phyloP scores from a whole-genome alignment of 441 rosid genomes.

The Eutrema salsugineum region DNA sequence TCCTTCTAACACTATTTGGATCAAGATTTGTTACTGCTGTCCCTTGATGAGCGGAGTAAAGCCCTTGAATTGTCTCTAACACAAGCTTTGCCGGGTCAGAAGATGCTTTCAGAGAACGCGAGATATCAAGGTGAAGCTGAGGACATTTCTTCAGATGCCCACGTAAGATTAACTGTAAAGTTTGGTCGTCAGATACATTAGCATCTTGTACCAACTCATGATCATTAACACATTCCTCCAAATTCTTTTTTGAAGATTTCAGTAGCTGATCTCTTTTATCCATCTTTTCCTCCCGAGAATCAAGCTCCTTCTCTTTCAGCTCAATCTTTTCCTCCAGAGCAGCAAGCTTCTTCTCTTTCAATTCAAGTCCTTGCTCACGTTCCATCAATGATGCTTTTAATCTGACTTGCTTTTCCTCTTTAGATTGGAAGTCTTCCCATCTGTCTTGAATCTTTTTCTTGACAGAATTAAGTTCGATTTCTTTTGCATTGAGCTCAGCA shows the following conservation, averaged over 20 bases:
- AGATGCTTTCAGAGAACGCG: conserved; percentile 20
- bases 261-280: conserved; percentile 28
- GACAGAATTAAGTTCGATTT: conserved; percentile 24
- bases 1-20: conserved; percentile 30
- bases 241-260: neutral
- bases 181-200: neutral
- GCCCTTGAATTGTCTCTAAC: conserved; percentile 31
- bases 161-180: conserved; percentile 22
- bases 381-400: conserved; percentile 28
- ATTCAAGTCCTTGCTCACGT: conserved; percentile 17
- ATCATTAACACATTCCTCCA: conserved; percentile 18
- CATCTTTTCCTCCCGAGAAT: conserved; percentile 24
- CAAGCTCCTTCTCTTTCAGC: conserved; percentile 33
- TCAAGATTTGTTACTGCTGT: conserved; percentile 14
- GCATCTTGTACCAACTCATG: conserved; percentile 13
- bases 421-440: conserved; percentile 25
- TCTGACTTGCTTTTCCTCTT: conserved; percentile 22
- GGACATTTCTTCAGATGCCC: conserved; percentile 25
- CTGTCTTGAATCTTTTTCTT: conserved; percentile 14
- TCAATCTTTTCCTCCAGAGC: conserved; percentile 26
- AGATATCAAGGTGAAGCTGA: conserved; percentile 23
- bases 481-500: conserved; percentile 25
- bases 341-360: conserved; percentile 33
- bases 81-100: conserved; percentile 37
- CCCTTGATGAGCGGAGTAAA: conserved; percentile 16